Percentiles rank a stretch among this genome's conserved stretches.
Evolutionary conservation across 176 grass and related monocot genomes (phyloP).

Genomic region (Oryza glumipatula): DNA sequence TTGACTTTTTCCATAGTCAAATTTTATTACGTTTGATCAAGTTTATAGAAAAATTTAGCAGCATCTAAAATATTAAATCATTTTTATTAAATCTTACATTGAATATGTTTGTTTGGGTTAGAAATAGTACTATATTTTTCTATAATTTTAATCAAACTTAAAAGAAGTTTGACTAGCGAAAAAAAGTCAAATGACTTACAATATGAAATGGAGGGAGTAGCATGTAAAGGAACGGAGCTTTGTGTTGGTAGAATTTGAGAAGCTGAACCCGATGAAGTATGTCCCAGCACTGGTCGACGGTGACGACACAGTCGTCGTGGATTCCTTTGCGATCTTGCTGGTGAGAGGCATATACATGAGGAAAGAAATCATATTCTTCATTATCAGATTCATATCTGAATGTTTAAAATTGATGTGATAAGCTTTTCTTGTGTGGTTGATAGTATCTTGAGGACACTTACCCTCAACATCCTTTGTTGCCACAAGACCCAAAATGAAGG

Average conservation of each 20-base stretch:
- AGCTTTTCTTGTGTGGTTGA: background rate
- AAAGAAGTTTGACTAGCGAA: no score
- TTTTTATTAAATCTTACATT: no score
- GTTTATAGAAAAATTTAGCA: no score
- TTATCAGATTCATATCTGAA: background rate
- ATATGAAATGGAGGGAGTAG: no score
- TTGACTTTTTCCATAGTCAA: no score
- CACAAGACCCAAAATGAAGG: conserved; percentile 54
- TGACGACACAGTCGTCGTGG: background rate
- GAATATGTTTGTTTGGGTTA: no score
- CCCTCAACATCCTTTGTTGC: conserved; percentile 64
- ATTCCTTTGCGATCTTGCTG: conserved; percentile 39
- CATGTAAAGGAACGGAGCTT: no score
- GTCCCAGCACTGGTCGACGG: conserved; percentile 26
- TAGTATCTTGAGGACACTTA: conserved; percentile 84
- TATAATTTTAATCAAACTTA: no score
- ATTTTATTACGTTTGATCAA: no score
- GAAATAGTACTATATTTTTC: no score
- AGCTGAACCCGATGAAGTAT: conserved; percentile 40
- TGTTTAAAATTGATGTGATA: background rate
- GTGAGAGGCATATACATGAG: background rate
- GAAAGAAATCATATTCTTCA: background rate
- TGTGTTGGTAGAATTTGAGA: conserved; percentile 24
- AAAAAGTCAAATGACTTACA: no score
- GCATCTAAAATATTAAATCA: no score